Conservation (phyloP, 2,329 filamentous ascomycete species). For the Pyrenophora tritici-repentis region DNA sequence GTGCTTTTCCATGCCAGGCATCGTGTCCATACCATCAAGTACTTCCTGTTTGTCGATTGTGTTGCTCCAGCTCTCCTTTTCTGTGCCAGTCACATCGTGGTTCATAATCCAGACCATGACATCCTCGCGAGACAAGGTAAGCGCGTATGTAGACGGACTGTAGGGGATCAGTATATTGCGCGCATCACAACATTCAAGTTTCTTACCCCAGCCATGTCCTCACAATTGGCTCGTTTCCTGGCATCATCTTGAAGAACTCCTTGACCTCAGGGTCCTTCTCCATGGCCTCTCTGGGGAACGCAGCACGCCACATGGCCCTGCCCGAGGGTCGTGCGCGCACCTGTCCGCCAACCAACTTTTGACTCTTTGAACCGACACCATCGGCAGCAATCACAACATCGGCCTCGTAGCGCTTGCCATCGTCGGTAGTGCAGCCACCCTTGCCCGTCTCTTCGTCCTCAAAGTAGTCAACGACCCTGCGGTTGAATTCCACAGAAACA, state of each 20-base stretch:
- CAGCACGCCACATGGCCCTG: conserved; percentile 49
- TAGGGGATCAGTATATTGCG: conserved; percentile 7
- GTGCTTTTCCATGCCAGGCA: conserved; percentile 48
- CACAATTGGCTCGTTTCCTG: conserved; percentile 51
- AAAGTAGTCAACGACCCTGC: conserved; percentile 51
- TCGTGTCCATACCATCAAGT: conserved; percentile 52
- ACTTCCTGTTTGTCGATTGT: conserved; percentile 54
- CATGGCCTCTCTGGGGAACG: conserved; percentile 50
- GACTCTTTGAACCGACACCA: conserved; percentile 53
- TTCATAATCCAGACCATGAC: conserved; percentile 59
- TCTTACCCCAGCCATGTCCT: conserved; percentile 51
- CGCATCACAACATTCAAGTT: not conserved
- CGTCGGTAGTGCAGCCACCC: conserved; percentile 44
- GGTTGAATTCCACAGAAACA: conserved; percentile 51
- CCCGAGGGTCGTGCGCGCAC: conserved; percentile 49
- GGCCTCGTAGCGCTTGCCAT: conserved; percentile 51
- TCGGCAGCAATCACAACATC: conserved; percentile 49
- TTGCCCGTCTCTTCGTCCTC: conserved; percentile 49
- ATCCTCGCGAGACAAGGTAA: conserved; percentile 53
- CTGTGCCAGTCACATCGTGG: conserved; percentile 53
- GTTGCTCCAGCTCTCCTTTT: conserved; percentile 55
- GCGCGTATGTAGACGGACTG: conserved; percentile 50
- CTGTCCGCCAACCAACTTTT: conserved; percentile 52
- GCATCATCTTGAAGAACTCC: conserved; percentile 54
- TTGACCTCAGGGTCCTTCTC: conserved; percentile 54